Base-by-base conservation (phyloP, 805 yeast genomes). In the Candida maesae region DNA sequence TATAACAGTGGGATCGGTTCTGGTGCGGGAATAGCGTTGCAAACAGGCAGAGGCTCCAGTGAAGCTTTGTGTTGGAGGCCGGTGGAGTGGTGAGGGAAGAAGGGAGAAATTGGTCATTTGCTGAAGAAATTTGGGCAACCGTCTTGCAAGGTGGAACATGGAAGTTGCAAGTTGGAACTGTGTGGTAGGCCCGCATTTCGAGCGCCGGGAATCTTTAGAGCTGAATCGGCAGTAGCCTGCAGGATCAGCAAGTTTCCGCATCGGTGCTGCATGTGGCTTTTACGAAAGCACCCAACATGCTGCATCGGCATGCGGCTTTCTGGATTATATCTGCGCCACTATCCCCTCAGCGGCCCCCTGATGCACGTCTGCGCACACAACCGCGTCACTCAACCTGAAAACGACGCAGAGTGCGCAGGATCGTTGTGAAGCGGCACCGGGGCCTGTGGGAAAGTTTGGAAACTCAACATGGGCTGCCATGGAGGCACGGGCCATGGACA, bases 181-280 rank as follows among this genome's bases (percentile, higher is more conserved):
- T 25, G 28, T 25, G 28, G 28, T 13, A 12, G 28, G 28, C 28
- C 28, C 39, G 36, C 44, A 39, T 41, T 36, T 39, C 44, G 33
- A 35, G 23, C 36, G 8, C 17, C 36, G 39, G 44, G 39, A 41
- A 36, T 32, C 35, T 39, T 27, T 36, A 36, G 44, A 38, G 36
- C 19, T 41, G 26, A 24, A 32, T 32, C 44, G 20, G 44, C 44
- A 26, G 20, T 3, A 14, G n/a, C 30, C 19, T 14, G 24, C 39
- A 41, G 32, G 17, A n/a, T n/a, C 33, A 27, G 44, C 37, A 20
- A 9, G 9, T 3, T 14, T 3, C 20, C 32, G 39, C 34, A 26
- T 20, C 18, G 12, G 15, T 5, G 4, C 13, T 16, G 11, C 13
- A 18, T 30, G 32, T 27, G 13, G 14, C 26, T 41, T 41, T 41